Evolutionary conservation across 2,329 filamentous ascomycete genomes (phyloP).

Genomic region (Tolypocladium nubicola): DNA sequence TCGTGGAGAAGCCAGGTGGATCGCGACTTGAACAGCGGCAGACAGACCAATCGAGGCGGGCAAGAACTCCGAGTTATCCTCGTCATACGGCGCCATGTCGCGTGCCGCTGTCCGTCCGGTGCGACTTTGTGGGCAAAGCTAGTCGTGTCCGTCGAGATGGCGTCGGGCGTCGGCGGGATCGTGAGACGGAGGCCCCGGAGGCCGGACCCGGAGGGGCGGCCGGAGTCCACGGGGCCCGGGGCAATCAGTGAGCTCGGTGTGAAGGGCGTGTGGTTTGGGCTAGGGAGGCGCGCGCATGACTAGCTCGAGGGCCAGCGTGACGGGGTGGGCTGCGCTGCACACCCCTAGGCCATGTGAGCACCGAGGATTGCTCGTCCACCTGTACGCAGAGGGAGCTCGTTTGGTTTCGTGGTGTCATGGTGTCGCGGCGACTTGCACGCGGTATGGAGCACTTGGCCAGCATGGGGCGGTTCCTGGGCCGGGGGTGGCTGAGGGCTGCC

Average conservation of each 20-base stretch:
- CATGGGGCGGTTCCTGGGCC: background rate
- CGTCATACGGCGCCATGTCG: background rate
- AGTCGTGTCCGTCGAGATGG: background rate
- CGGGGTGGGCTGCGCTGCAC: background rate
- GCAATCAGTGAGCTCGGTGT: background rate
- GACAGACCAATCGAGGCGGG: background rate
- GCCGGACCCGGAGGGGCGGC: background rate
- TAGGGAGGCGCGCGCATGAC: background rate
- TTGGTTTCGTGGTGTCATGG: background rate
- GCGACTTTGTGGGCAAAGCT: background rate
- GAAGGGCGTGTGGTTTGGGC: background rate
- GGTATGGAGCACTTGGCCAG: background rate
- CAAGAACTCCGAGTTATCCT: background rate
- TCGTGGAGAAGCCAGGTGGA: background rate
- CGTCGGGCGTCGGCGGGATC: background rate
- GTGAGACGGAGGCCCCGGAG: background rate
- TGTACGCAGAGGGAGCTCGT: background rate
- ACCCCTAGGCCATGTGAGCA: background rate
- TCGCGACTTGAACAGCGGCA: background rate
- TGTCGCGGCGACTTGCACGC: background rate
- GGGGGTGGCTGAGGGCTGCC: background rate
- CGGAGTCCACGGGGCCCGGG: conserved; percentile 6
- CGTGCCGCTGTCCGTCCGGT: background rate
- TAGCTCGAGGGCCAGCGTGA: background rate
- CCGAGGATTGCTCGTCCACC: background rate